These are phyloP conservation scores for Botrytis deweyae DNA, from an alignment of 2,329 filamentous ascomycete genomes.

Conservation along the genomic window DNA sequence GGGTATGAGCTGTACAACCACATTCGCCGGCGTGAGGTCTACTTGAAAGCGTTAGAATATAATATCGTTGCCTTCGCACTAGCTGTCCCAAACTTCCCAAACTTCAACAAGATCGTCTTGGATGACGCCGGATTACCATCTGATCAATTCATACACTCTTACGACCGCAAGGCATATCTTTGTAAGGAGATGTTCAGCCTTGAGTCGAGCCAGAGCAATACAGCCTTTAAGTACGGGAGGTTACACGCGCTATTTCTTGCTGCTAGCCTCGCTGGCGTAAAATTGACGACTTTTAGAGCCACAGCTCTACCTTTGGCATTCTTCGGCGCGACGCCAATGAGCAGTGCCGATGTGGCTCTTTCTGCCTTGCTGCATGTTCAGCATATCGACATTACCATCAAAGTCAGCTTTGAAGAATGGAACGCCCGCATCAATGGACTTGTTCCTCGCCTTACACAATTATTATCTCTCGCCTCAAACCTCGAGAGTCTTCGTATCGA, in stretches of 20 bases:
- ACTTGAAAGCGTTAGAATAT: not conserved
- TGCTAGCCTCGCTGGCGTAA: not conserved
- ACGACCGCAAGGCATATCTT: not conserved
- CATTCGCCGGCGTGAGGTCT: not conserved
- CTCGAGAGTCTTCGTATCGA: not conserved
- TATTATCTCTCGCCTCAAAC: not conserved
- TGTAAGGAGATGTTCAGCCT: not conserved
- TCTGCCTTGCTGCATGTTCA: not conserved
- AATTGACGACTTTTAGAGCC: not conserved
- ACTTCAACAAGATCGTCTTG: not conserved
- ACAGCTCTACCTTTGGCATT: not conserved
- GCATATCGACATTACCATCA: not conserved
- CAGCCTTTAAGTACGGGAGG: fast-evolving
- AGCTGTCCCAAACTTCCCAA: not conserved
- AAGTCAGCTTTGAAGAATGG: not conserved
- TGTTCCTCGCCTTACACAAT: not conserved
- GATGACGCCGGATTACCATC: not conserved
- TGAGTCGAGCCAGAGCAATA: not conserved
- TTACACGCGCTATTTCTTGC: not conserved
- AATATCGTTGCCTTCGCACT: not conserved
- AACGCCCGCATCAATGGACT: not conserved
- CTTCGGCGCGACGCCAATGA: not conserved
- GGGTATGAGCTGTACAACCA: not conserved
- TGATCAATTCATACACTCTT: not conserved
- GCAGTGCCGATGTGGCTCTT: not conserved